Percentiles rank a stretch among this genome's conserved stretches.
These are phyloP conservation scores for Chloromonas sp. DNA, from an alignment of 163 green algal species.

Conservation along the genomic window DNA sequence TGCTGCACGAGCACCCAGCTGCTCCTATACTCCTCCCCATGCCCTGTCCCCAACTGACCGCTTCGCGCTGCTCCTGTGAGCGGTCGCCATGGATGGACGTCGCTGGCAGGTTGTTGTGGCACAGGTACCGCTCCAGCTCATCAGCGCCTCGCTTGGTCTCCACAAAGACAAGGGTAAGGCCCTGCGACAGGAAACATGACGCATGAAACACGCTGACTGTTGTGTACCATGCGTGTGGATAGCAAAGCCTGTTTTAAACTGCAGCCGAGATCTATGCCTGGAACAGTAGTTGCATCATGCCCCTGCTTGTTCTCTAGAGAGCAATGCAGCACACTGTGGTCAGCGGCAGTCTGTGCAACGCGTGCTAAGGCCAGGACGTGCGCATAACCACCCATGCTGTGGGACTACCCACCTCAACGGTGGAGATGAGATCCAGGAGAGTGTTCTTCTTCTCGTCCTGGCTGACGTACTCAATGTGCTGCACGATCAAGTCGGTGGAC, in stretches of 20 bases:
- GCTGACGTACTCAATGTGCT: conserved; percentile 90
- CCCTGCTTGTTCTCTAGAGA: too few relatives aligned
- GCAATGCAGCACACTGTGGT: too few relatives aligned
- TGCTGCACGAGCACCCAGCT: neutral
- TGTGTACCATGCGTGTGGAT: too few relatives aligned
- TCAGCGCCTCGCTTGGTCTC: conserved; percentile 99
- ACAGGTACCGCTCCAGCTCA: conserved; percentile 92
- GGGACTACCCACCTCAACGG: conserved; percentile 46
- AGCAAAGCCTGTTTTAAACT: too few relatives aligned
- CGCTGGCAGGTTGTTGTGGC: conserved; percentile 82
- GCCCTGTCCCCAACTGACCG: conserved; percentile 36
- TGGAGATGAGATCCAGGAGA: conserved; percentile 92
- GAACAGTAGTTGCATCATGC: too few relatives aligned
- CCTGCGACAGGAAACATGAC: conserved; percentile 36
- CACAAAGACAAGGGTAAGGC: conserved; percentile 89
- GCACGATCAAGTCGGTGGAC: conserved; percentile 94
- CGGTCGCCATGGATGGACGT: conserved; percentile 97
- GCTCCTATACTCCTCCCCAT: neutral
- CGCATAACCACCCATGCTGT: too few relatives aligned
- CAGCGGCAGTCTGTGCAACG: too few relatives aligned
- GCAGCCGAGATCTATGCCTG: too few relatives aligned
- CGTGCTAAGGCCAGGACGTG: too few relatives aligned
- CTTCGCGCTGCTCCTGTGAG: conserved; percentile 88
- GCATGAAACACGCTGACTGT: too few relatives aligned
- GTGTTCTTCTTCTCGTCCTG: conserved; percentile 83